Conservation (phyloP, 2,329 filamentous ascomycete genomes). For the Claviceps fusiformis region DNA sequence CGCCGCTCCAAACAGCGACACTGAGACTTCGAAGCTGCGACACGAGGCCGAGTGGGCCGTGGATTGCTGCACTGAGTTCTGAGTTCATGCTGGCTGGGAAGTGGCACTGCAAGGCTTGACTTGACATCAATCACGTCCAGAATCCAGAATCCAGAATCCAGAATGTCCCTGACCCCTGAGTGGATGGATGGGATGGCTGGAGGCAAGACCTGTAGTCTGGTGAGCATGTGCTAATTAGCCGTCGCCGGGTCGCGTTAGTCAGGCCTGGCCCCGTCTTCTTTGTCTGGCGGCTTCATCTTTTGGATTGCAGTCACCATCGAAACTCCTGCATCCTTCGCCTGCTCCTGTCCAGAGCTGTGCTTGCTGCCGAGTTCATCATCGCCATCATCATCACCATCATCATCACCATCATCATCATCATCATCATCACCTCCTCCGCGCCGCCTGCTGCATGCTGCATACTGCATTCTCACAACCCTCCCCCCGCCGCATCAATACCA, state of each 20-base stretch:
- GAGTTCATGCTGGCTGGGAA: background rate
- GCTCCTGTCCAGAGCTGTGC: background rate
- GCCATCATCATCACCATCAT: too few species aligned
- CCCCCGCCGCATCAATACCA: background rate
- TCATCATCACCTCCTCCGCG: background rate
- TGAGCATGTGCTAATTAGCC: background rate
- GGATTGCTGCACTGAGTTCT: background rate
- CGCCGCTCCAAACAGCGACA: background rate
- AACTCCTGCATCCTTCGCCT: background rate
- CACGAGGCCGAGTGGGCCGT: background rate
- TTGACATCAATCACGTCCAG: too few species aligned
- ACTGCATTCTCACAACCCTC: background rate
- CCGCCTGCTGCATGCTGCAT: background rate
- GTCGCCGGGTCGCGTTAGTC: too few species aligned
- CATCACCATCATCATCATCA: too few species aligned
- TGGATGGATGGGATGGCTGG: too few species aligned
- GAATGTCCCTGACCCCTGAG: too few species aligned
- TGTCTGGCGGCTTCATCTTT: background rate
- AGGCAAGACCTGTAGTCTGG: too few species aligned
- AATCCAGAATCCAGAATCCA: too few species aligned
- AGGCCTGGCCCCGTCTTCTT: background rate
- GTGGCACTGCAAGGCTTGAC: background rate
- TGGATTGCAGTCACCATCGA: background rate
- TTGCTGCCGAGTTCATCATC: background rate
- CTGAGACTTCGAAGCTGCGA: background rate